Conservation (phyloP, 352 stramenopile species). For the Globisporangium nunn region DNA sequence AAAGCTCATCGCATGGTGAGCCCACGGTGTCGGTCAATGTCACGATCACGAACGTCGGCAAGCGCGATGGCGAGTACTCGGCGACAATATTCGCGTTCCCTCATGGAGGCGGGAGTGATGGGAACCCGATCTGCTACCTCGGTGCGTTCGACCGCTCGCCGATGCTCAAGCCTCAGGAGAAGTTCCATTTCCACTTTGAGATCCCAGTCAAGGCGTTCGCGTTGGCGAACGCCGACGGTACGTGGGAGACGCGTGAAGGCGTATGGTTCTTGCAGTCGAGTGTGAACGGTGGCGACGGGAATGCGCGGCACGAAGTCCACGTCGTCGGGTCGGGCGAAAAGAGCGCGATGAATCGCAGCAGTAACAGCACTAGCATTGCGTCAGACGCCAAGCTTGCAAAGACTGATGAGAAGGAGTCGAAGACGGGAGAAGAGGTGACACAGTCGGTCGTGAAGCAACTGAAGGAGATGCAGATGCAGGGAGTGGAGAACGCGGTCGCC, state of each 20-base stretch:
- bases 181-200: constrained; percentile 20
- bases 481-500: background rate
- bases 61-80: constrained; percentile 29
- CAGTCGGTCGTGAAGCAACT: background rate
- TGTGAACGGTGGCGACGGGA: background rate
- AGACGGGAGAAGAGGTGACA: background rate
- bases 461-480: background rate
- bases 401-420: background rate
- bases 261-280: constrained; percentile 35
- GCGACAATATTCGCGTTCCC: constrained; percentile 33
- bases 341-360: too few relatives aligned
- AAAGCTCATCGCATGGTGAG: constrained; percentile 9
- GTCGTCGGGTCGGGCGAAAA: constrained; percentile 11
- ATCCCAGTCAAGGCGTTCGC: constrained; percentile 32
- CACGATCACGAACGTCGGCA: constrained; percentile 37
- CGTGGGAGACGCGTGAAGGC: constrained; percentile 27
- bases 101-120: constrained; percentile 18
- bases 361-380: too few relatives aligned
- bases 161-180: constrained; percentile 19
- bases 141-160: constrained; percentile 48
- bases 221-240: constrained; percentile 27
- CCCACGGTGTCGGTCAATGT: constrained; percentile 23
- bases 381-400: background rate
- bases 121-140: constrained; percentile 40
- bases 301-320: constrained; percentile 22